phyloP scores from a whole-genome alignment of 805 yeast species.

The Saturnispora sanitii region DNA sequence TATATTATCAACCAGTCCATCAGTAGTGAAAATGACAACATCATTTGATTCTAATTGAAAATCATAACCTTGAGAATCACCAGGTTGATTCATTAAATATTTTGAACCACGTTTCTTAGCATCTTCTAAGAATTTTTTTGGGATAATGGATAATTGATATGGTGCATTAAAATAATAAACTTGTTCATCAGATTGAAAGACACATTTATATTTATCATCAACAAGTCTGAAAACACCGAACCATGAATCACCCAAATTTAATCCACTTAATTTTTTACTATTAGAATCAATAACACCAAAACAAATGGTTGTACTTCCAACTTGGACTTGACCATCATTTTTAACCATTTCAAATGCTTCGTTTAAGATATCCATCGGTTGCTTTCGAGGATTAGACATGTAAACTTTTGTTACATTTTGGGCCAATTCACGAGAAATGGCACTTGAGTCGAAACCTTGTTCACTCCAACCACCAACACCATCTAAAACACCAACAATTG shows the following conservation, averaged over 20 bases:
- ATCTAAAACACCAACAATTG: constrained; percentile 79
- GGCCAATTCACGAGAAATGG: constrained; percentile 75
- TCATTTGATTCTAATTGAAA: constrained; percentile 66
- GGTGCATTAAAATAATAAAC: constrained; percentile 89
- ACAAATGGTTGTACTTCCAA: constrained; percentile 93
- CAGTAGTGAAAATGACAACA: constrained; percentile 78
- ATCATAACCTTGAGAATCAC: constrained; percentile 53
- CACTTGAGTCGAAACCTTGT: constrained; percentile 82
- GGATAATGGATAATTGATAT: constrained; percentile 79
- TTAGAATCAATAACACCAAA: constrained; percentile 58
- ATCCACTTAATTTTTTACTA: constrained; percentile 45
- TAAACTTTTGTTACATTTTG: constrained; percentile 37
- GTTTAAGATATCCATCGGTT: constrained; percentile 41
- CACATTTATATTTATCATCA: constrained; percentile 31
- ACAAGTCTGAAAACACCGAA: constrained; percentile 64
- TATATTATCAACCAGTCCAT: constrained; percentile 87
- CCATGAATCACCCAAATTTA: constrained; percentile 94
- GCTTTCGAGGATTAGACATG: constrained; percentile 16
- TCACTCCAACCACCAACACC: constrained; percentile 98
- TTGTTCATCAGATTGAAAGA: constrained; percentile 64
- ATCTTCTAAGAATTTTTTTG: constrained; percentile 43
- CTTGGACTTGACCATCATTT: constrained; percentile 52
- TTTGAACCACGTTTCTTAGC: constrained; percentile 48
- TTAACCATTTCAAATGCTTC: constrained; percentile 47
- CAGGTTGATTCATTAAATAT: constrained; percentile 64